Percentiles rank a stretch among this genome's conserved stretches.
phyloP scores from a whole-genome alignment of 2,329 filamentous ascomycete genomes.

The Pseudogymnoascus sp. region DNA sequence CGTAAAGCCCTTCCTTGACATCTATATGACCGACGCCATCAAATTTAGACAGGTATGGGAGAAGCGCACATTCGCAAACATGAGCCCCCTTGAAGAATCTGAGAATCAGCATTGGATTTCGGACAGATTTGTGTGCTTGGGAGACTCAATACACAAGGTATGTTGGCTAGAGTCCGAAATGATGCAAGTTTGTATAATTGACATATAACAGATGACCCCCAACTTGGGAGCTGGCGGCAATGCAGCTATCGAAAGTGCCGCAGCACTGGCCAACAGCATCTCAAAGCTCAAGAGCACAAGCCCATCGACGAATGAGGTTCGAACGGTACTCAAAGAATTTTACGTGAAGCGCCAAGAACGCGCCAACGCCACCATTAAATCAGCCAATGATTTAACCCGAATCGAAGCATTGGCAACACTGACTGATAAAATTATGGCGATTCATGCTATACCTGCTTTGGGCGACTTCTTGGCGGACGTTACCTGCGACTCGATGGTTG shows the following conservation, averaged over 20 bases:
- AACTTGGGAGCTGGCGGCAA: conserved; percentile 34
- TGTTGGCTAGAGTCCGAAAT: conserved; percentile 8
- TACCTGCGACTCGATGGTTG: conserved; percentile 17
- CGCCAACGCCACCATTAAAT: conserved; percentile 17
- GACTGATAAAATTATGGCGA: conserved; percentile 15
- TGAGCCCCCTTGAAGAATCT: conserved; percentile 16
- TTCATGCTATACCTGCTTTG: conserved; percentile 16
- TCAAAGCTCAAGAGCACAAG: conserved; percentile 2
- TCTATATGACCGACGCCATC: conserved; percentile 9
- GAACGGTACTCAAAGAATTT: conserved; percentile 11
- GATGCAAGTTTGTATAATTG: neutral
- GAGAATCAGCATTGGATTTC: conserved; percentile 19
- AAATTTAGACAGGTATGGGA: conserved; percentile 16
- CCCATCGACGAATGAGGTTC: conserved; percentile 6
- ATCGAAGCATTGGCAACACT: conserved; percentile 17
- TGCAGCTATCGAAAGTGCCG: conserved; percentile 32
- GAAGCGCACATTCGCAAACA: neutral
- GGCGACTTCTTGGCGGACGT: conserved; percentile 19
- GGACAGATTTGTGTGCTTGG: conserved; percentile 20
- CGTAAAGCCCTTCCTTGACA: conserved; percentile 11
- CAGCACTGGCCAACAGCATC: conserved; percentile 26
- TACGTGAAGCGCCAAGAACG: conserved; percentile 18
- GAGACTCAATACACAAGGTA: conserved; percentile 25
- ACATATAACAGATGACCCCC: conserved; percentile 17
- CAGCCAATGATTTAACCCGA: conserved; percentile 19